phyloP scores from a whole-genome alignment of 2,329 filamentous ascomycete genomes.

The Thelonectria blattea region DNA sequence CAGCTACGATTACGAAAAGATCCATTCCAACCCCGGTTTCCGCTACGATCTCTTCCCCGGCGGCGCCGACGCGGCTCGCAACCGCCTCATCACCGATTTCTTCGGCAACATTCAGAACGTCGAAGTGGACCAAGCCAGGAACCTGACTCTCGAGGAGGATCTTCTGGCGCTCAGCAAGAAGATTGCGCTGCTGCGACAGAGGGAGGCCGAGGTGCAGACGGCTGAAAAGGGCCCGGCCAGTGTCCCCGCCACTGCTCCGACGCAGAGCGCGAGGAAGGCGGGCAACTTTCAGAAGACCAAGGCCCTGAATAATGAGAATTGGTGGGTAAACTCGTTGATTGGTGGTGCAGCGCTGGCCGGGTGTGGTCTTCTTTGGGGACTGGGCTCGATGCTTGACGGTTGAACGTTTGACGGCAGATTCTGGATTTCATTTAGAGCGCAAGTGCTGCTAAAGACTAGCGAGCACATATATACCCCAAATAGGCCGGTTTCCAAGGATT shows the following conservation, averaged over 20 bases:
- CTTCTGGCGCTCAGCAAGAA: slow-evolving; percentile 75
- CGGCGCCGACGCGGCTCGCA: slow-evolving; percentile 76
- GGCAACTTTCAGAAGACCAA: slow-evolving; percentile 52
- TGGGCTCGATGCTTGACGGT: slow-evolving; percentile 59
- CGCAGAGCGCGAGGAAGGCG: slow-evolving; percentile 38
- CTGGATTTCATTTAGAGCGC: not conserved
- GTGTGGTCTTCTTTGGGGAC: slow-evolving; percentile 64
- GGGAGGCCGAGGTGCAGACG: slow-evolving; percentile 51
- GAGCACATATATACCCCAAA: not conserved
- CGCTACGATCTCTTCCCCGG: slow-evolving; percentile 95
- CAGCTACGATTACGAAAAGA: slow-evolving; percentile 93
- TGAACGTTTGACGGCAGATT: slow-evolving; percentile 17
- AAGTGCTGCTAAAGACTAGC: not conserved
- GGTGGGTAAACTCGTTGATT: slow-evolving; percentile 69
- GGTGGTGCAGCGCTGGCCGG: slow-evolving; percentile 68
- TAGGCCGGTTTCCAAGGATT: not conserved
- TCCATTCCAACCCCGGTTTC: slow-evolving; percentile 90
- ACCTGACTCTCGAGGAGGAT: slow-evolving; percentile 71
- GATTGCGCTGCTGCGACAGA: slow-evolving; percentile 60
- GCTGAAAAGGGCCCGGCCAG: slow-evolving; percentile 35
- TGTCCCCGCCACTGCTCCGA: slow-evolving; percentile 38
- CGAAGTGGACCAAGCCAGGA: slow-evolving; percentile 75
- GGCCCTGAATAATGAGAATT: slow-evolving; percentile 68
- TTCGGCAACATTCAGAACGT: slow-evolving; percentile 98
- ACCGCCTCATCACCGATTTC: slow-evolving; percentile 90